Base-by-base conservation (phyloP, 2,329 filamentous ascomycete genomes). In the Penicillium sp. region DNA sequence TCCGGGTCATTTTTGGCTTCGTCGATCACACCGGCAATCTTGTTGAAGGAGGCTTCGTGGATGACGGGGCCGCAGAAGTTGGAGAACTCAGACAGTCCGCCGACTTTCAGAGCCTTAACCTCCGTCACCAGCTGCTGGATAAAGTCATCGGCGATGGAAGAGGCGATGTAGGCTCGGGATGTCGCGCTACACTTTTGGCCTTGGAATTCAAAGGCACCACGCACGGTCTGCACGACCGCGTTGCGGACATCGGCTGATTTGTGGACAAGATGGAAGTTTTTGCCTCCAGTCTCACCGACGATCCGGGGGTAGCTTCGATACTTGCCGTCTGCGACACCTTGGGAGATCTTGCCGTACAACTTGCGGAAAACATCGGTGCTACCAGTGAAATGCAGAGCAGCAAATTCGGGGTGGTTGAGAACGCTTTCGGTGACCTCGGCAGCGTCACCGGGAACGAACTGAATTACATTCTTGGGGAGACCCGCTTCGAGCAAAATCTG, bases 381-480 rank as follows among this genome's bases (percentile, higher is more conserved):
- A 44, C 90, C 90, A 1, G 89, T 96, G 73, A 89, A 96, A 72
- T 95, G 88, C 14, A 96, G 78, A n/a, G 85, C 84, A 6, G 89
- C 83, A 55, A 96, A 92, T 42, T 93, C 74, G 51, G 72, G 79
- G 71, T 92, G 86, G 35, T 74, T 73, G 30, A 95, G 75, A 7
- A 85, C 84, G 23, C 76, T 75, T 61, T 82, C 79, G 41, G 89
- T 95, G 42, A 95, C 79, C 64, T 87, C 79, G 40, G 82, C 84
- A 3, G 90, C 84, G 57, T 94, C 82, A 39, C 90, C 90, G 3
- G 89, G 89, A 8, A 95, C 78, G 62, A 95, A 95, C 66, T 95
- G 90, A 49, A 96, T 87, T 35, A 95, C 90, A 51, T 90, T 80
- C 55, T 79, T 79, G 26, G 90, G 90, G 35, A 96, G 77, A 27